Percentiles rank a stretch among this genome's conserved stretches.
Conservation (phyloP, 2,329 filamentous ascomycete species). For the Trichoderma afroharzianum region DNA sequence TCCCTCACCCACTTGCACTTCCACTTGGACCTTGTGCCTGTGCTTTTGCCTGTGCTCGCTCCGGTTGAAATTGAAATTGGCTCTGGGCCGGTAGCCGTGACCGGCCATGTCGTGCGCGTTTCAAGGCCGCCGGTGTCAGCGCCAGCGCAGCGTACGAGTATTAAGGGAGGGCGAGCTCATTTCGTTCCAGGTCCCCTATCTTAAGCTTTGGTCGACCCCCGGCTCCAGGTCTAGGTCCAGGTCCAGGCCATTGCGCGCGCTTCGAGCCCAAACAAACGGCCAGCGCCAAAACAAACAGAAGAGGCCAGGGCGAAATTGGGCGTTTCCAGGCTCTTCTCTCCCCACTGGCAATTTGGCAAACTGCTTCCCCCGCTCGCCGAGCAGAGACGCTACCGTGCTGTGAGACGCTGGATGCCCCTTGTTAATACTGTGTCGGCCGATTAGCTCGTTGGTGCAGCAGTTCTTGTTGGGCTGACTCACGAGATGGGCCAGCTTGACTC, state of each 20-base stretch:
- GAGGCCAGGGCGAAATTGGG: neutral
- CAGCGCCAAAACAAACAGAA: conserved; percentile 3
- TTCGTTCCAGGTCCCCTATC: neutral
- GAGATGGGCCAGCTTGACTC: neutral
- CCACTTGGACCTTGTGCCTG: neutral
- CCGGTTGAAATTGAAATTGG: neutral
- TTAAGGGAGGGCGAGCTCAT: conserved; percentile 5
- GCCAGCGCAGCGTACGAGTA: neutral
- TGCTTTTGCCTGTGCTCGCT: neutral
- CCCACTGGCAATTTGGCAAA: conserved; percentile 1
- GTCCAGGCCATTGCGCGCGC: conserved; percentile 11
- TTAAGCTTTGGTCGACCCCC: neutral
- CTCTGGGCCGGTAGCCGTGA: neutral
- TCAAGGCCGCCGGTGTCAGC: neutral
- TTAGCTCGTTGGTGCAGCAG: neutral
- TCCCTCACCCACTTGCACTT: conserved; percentile 7
- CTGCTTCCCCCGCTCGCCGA: neutral
- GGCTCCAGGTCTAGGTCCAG: neutral
- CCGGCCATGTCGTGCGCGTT: neutral
- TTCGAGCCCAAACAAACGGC: conserved; percentile 1
- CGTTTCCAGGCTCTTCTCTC: neutral
- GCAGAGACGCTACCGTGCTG: neutral
- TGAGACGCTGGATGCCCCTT: neutral
- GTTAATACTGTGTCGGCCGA: conserved; percentile 14
- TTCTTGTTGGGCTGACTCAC: neutral